A percentile compares a stretch with the other conserved stretches of the same genome.
Conservation (phyloP, 1,284 basidiomycete species). For the Malassezia brasiliensis region DNA sequence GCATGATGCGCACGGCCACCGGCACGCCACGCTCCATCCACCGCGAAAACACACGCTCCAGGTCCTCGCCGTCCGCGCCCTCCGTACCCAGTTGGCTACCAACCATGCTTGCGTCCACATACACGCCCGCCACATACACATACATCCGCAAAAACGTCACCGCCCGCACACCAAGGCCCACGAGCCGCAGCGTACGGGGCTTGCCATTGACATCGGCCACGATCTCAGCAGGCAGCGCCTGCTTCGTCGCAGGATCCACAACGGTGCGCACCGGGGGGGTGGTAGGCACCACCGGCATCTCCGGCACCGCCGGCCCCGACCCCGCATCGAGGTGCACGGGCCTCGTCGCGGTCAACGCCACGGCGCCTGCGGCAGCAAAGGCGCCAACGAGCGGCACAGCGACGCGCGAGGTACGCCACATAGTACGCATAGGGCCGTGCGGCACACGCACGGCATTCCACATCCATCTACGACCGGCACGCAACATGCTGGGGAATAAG, state of each 20-base stretch:
- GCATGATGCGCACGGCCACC: conserved; percentile 52
- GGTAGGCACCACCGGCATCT: not conserved
- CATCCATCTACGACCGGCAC: not conserved
- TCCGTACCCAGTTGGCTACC: not conserved
- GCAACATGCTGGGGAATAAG: too few relatives aligned
- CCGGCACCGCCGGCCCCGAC: too few relatives aligned
- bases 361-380: not conserved
- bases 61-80: not conserved
- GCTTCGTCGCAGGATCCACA: conserved; percentile 3
- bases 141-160: conserved; percentile 70
- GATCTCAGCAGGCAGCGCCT: not conserved
- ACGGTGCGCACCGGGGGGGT: not conserved
- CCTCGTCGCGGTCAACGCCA: not conserved
- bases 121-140: conserved; percentile 77
- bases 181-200: conserved; percentile 53
- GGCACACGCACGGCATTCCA: not conserved
- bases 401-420: too few relatives aligned
- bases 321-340: conserved; percentile 5
- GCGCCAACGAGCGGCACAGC: too few relatives aligned
- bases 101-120: conserved; percentile 58
- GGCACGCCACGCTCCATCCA: conserved; percentile 26
- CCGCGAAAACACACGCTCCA: conserved; percentile 20
- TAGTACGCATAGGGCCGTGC: too few relatives aligned
- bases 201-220: not conserved
- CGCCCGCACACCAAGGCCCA: conserved; percentile 71